A percentile compares a stretch with the other conserved stretches of the same genome.
Conservation (phyloP, 805 yeast genomes). For the Teunomyces pallodes region DNA sequence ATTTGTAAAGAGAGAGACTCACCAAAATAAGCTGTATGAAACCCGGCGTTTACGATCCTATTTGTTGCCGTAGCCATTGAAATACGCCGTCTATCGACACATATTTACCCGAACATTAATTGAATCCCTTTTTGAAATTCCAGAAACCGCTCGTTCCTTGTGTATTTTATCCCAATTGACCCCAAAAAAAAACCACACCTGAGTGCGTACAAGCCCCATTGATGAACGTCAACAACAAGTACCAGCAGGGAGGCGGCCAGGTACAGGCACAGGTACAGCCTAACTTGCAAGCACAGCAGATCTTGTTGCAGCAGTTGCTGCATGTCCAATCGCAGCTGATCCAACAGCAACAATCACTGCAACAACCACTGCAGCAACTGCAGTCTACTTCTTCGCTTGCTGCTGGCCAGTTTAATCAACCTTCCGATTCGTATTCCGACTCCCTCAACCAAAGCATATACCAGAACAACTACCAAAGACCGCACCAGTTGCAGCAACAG, state of each 20-base stretch:
- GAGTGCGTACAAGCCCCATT: neutral
- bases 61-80: neutral
- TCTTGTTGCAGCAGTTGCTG: conserved; percentile 41
- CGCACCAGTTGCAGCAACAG: conserved; percentile 24
- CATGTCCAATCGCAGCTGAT: conserved; percentile 28
- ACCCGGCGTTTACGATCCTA: neutral
- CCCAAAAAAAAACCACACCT: neutral
- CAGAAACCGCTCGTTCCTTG: neutral
- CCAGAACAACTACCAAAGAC: conserved; percentile 35
- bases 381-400: conserved; percentile 22
- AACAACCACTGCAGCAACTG: conserved; percentile 21
- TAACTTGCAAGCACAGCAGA: conserved; percentile 42
- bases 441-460: conserved; percentile 27
- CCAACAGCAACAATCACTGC: conserved; percentile 12
- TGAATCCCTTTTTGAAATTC: neutral
- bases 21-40: neutral
- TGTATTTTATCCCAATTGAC: neutral
- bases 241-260: conserved; percentile 14
- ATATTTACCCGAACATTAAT: neutral
- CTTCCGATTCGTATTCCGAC: conserved; percentile 29
- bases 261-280: conserved; percentile 27
- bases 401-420: conserved; percentile 11
- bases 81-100: no score
- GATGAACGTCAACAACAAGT: conserved; percentile 21
- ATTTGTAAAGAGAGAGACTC: neutral